Conservation (phyloP, 495 filamentous ascomycete species). For the Penicillium paxilli region DNA sequence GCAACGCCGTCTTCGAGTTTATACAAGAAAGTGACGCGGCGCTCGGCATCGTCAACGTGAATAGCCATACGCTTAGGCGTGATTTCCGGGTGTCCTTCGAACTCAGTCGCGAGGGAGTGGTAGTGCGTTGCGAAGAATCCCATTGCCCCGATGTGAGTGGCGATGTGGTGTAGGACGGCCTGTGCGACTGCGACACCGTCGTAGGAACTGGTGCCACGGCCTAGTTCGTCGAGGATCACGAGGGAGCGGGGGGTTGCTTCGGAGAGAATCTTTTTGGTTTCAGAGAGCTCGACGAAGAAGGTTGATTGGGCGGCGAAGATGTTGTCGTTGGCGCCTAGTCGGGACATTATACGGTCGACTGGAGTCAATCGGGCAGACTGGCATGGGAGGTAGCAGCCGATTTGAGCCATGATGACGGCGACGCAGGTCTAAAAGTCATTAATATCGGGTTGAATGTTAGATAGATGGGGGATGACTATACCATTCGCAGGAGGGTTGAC, state of each 20-base stretch:
- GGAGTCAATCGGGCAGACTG: conserved; percentile 83
- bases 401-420: conserved; percentile 97
- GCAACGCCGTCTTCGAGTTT: conserved; percentile 93
- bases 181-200: conserved; percentile 97
- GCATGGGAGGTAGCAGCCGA: conserved; percentile 91
- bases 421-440: conserved; percentile 67
- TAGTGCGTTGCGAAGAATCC: conserved; percentile 99
- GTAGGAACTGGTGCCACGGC: conserved; percentile 90
- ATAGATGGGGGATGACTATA: conserved; percentile 33
- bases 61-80: conserved; percentile 87
- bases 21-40: conserved; percentile 90
- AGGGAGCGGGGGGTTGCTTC: conserved; percentile 94
- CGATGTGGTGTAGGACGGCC: conserved; percentile 92
- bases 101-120: conserved; percentile 89
- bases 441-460: background rate
- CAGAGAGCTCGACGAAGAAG: conserved; percentile 96
- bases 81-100: conserved; percentile 85
- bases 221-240: conserved; percentile 96
- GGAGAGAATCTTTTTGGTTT: conserved; percentile 96
- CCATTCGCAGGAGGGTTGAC: conserved; percentile 97
- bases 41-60: conserved; percentile 80
- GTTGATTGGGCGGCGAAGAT: conserved; percentile 98
- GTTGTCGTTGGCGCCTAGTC: conserved; percentile 97
- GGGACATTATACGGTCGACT: conserved; percentile 97
- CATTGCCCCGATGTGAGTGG: conserved; percentile 86